Evolutionary conservation across 1,284 basidiomycete genomes (phyloP), one percentile per base, ranked within the genome.

Genomic region (Ceratobasidium theobromae): DNA sequence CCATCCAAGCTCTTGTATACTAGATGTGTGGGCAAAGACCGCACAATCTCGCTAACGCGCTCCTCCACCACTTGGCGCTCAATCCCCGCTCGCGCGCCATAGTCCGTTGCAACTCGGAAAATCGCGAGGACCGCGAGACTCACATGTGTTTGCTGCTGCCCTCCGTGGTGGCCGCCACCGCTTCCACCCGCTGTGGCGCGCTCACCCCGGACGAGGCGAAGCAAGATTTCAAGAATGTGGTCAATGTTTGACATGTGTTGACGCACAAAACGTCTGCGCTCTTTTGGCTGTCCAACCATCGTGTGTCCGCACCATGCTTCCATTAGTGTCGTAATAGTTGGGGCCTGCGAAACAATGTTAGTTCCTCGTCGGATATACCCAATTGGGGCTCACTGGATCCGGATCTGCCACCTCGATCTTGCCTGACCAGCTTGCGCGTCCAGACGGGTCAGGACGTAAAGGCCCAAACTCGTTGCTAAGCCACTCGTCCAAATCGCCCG

Each of bases 401-500:
- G 96, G 95, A 79, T 98, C 95, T 45, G 86, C 83, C 35, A 98
- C 91, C 62, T 87, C 83, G 66, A 98, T 89, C 77, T 95, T 96
- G 76, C 88, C 92, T 75, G 89, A 88, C 96, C 96, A 99, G 4
- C 91, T 90, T 70, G 65, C 54, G 48, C 67, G 53, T 35, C 58
- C 54, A 48, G 73, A 69, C 53, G 72, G 67, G 53, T 71, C 70
- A 28, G 70, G 71, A 38, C 73, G 69, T 32, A 88, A 87, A 28
- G 87, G 83, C 1, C 86, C 91, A 76, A 89, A 93, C 82, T 92
- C 91, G 74, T 87, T 91, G 73, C 86, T 86, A 68, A 98, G 79
- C 92, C 94, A 97, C 53, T 95, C 93, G 71, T 95, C 90, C 18
- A 96, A 84, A 74, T 95, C 92, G 48, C 95, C 95, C 2, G 89